These are phyloP conservation scores for Moniliella sp. DNA, from an alignment of 1,284 basidiomycete species.

Conservation along the genomic window DNA sequence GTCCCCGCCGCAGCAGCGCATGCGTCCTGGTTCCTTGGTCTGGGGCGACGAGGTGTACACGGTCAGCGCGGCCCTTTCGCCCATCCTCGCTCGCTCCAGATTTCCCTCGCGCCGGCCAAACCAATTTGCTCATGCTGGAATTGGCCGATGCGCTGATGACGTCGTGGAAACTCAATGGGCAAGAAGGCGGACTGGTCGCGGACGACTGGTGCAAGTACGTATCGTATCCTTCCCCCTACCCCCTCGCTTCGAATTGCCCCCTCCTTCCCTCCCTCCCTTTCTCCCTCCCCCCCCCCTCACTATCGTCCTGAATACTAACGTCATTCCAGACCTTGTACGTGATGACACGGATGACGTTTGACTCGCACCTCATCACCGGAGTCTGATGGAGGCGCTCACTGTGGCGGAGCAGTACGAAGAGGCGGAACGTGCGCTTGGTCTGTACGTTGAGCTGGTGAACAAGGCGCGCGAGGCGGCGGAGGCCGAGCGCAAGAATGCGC, in stretches of 20 bases:
- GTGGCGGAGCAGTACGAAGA: constrained; percentile 26
- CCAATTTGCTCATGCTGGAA: constrained; percentile 57
- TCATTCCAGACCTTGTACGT: constrained; percentile 21
- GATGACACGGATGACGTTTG: constrained; percentile 21
- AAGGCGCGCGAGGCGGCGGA: constrained; percentile 21
- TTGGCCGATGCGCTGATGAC: constrained; percentile 62
- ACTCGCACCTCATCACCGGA: constrained; percentile 23
- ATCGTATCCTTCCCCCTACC: no score
- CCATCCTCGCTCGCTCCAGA: constrained; percentile 38
- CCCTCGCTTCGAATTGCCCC: no score
- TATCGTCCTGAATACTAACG: no score
- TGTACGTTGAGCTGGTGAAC: constrained; percentile 25
- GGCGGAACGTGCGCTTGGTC: constrained; percentile 13
- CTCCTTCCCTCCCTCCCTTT: no score
- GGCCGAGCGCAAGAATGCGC: constrained; percentile 4
- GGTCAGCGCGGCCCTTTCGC: constrained; percentile 7
- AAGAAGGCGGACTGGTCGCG: constrained; percentile 17
- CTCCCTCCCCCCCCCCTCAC: no score
- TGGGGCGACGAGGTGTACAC: constrained; percentile 24
- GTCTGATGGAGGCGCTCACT: constrained; percentile 18
- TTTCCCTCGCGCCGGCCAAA: constrained; percentile 64
- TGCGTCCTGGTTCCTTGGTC: constrained; percentile 8
- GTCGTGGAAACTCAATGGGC: constrained; percentile 46
- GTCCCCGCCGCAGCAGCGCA: constrained; percentile 10
- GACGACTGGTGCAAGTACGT: no score